phyloP scores from a whole-genome alignment of 208 protist species.

The Crithidia expoeki region DNA sequence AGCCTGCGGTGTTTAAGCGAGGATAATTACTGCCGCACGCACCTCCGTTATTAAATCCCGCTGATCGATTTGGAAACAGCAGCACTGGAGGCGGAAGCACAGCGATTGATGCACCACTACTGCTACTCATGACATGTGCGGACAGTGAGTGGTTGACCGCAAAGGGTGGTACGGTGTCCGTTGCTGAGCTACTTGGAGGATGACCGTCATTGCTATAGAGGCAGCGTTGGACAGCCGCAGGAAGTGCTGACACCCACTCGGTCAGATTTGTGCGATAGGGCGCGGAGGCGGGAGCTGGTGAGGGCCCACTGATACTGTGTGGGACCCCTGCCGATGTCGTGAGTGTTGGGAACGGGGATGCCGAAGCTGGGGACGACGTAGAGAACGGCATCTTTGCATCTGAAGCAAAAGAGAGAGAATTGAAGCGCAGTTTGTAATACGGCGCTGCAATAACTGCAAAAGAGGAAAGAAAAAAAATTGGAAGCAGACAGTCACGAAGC shows the following conservation, averaged over 20 bases:
- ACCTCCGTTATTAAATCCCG: not conserved
- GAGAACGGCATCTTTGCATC: conserved; percentile 5
- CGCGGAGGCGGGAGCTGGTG: not conserved
- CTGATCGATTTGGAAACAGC: not conserved
- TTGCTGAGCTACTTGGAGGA: not conserved
- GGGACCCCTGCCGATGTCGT: no score
- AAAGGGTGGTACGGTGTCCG: not conserved
- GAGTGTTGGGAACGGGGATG: not conserved
- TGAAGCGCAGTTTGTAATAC: not conserved
- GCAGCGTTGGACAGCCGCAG: conserved; percentile 17
- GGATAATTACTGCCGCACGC: not conserved
- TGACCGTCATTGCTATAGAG: not conserved
- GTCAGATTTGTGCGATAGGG: conserved; percentile 37
- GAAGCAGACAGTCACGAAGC: no score
- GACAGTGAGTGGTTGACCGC: not conserved
- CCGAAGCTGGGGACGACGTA: not conserved
- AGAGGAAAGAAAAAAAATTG: no score
- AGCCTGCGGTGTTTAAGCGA: not conserved
- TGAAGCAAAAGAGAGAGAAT: not conserved
- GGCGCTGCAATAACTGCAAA: no score
- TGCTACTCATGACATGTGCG: not conserved
- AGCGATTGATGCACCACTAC: not conserved
- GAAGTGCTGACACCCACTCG: conserved; percentile 29
- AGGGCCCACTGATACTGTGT: no score
- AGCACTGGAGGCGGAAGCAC: not conserved